Conservation (phyloP, 768 basidiomycete species). For the Cyathus striatus region DNA sequence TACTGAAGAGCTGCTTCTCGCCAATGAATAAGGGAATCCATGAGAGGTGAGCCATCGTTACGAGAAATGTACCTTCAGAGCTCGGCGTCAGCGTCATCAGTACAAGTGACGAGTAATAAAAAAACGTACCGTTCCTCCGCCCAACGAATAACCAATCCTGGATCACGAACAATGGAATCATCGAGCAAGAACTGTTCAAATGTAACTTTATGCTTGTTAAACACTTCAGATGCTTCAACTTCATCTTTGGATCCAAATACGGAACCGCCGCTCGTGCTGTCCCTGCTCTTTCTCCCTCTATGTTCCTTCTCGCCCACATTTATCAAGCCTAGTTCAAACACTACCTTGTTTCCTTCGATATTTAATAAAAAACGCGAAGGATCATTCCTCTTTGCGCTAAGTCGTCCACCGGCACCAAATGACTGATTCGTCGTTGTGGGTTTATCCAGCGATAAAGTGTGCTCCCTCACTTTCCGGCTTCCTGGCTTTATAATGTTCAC, state of each 20-base stretch:
- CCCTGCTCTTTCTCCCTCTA: constrained; percentile 16
- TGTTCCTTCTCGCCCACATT: constrained; percentile 19
- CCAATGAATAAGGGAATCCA: constrained; percentile 71
- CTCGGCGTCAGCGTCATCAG: background rate
- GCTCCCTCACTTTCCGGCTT: constrained; percentile 25
- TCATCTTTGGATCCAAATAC: constrained; percentile 32
- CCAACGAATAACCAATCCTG: constrained; percentile 73
- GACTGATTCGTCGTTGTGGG: constrained; percentile 3
- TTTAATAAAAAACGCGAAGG: constrained; percentile 59
- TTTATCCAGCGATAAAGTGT: constrained; percentile 10
- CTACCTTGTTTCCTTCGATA: constrained; percentile 52
- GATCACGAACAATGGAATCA: constrained; percentile 52
- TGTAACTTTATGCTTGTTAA: constrained; percentile 58
- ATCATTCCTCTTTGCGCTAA: constrained; percentile 57
- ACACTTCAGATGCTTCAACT: constrained; percentile 48
- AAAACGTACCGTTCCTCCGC: constrained; percentile 53
- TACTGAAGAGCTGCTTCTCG: constrained; percentile 39
- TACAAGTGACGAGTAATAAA: background rate
- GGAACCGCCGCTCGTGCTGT: constrained; percentile 13
- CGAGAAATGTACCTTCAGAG: constrained; percentile 68
- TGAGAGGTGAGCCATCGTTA: constrained; percentile 66
- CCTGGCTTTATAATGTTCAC: constrained; percentile 12
- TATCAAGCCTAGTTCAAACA: constrained; percentile 75
- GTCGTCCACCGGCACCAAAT: constrained; percentile 48
- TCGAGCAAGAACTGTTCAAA: constrained; percentile 66